phyloP scores from a whole-genome alignment of 495 filamentous ascomycete genomes.

The Penicillium silybi region DNA sequence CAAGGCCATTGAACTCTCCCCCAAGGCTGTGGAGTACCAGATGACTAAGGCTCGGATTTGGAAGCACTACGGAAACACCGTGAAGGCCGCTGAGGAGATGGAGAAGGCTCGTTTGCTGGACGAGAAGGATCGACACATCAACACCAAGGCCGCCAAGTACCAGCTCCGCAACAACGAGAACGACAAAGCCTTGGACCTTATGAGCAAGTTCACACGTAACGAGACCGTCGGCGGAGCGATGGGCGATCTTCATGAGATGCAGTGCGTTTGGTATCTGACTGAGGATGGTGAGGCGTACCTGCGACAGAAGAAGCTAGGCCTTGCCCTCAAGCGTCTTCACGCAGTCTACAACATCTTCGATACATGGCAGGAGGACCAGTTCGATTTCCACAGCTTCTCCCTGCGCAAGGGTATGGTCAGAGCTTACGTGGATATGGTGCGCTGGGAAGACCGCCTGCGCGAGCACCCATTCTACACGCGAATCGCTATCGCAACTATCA shows the following conservation, averaged over 20 bases:
- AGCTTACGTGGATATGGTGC: constrained; percentile 92
- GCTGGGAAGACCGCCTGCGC: constrained; percentile 88
- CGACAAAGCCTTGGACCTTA: constrained; percentile 76
- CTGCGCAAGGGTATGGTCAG: constrained; percentile 91
- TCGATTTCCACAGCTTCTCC: constrained; percentile 98
- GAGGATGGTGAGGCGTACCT: constrained; percentile 91
- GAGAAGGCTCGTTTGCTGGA: constrained; percentile 81
- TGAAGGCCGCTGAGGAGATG: constrained; percentile 84
- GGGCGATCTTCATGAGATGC: constrained; percentile 94
- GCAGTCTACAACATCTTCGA: constrained; percentile 90
- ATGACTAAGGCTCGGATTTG: constrained; percentile 94
- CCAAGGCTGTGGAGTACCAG: constrained; percentile 82
- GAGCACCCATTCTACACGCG: constrained; percentile 91
- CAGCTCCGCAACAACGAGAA: constrained; percentile 89
- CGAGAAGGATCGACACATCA: constrained; percentile 90
- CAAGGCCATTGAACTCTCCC: constrained; percentile 68
- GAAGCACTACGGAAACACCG: constrained; percentile 81
- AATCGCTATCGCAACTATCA: constrained; percentile 78
- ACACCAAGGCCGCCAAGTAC: constrained; percentile 97
- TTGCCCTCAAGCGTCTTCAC: constrained; percentile 89
- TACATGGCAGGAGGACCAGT: constrained; percentile 96
- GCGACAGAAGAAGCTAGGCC: constrained; percentile 73
- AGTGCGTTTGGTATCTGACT: constrained; percentile 94
- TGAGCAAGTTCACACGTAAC: constrained; percentile 92
- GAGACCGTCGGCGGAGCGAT: constrained; percentile 85